phyloP scores from a whole-genome alignment of 768 basidiomycete genomes.

The Russula griseocarnosa region DNA sequence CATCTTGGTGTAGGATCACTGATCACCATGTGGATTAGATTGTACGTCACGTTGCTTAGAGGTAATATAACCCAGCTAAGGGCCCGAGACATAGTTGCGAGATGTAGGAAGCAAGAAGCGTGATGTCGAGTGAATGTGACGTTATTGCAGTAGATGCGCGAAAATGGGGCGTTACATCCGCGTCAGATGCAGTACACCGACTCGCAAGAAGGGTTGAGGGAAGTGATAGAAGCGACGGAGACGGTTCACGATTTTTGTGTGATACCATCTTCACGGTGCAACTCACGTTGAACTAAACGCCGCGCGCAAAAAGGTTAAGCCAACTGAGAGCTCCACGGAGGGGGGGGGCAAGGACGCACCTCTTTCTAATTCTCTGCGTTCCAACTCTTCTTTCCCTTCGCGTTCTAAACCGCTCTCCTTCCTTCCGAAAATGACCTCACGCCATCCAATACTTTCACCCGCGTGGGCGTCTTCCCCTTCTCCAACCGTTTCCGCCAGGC shows the following conservation, averaged over 20 bases:
- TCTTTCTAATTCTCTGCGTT: conserved; percentile 19
- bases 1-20: not conserved
- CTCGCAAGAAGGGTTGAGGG: not conserved
- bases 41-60: not conserved
- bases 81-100: not conserved
- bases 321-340: not conserved
- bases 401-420: conserved; percentile 21
- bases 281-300: conserved; percentile 16
- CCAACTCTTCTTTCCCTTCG: conserved; percentile 22
- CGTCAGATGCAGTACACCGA: not conserved
- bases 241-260: conserved; percentile 10
- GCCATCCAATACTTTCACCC: conserved; percentile 22
- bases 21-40: not conserved
- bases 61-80: conserved; percentile 13
- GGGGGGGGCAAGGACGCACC: conserved; percentile 5
- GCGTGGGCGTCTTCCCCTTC: conserved; percentile 23
- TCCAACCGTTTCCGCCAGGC: conserved; percentile 43
- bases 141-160: not conserved
- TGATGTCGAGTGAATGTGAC: conserved; percentile 6
- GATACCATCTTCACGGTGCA: conserved; percentile 1
- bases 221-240: not conserved
- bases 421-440: conserved; percentile 22
- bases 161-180: conserved; percentile 13
- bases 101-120: conserved; percentile 10
- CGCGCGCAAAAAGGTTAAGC: not conserved